Base-by-base conservation (phyloP, 345 rosid genomes). In the Hibiscus tridactylites region DNA sequence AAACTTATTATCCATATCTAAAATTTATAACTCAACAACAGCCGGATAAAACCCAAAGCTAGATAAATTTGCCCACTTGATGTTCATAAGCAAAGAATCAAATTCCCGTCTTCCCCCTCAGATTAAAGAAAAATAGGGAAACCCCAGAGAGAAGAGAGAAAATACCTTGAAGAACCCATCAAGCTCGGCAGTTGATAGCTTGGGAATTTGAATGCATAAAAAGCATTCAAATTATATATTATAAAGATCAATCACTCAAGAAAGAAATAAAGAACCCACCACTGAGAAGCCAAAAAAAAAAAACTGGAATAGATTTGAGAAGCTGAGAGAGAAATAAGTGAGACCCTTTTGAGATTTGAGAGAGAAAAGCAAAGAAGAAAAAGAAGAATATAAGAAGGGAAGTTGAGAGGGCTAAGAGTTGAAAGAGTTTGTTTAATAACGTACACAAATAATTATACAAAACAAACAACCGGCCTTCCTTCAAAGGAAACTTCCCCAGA, bases 91-190 rank as follows among this genome's bases (percentile, higher is more conserved):
- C 50, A 12, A 54, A n/a, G 5, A 4, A 73, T 52, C 42, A 53
- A 56, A 28, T 24, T 33, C 19, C 61, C 8, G 4, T n/a, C 17
- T 3, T 3, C 39, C 39, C 19, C 1, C 17, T 50, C 65, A 31
- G 2, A n/a, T 9, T 4, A 50, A n/a, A 5, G 52, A 37, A 50
- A 50, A 16, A 4, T 44, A n/a, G 35, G 60, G 52, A 21, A 47
- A 66, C 39, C 39, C 44, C 16, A 39, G 21, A 42, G 31, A 21
- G 62, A 49, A 73, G 11, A 74, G 9, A 62, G 59, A 73, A 68
- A 75, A 58, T 53, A 84, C 85, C 85, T 84, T 37, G 80, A 70
- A 75, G 80, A 70, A 75, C 75, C 79, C 83, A 79, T 81, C 44
- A 52, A 79, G 71, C 47, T 19, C 73, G 59, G 52, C 63, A 65